Conservation (phyloP, 805 yeast genomes). For the Torulaspora maleeae region DNA sequence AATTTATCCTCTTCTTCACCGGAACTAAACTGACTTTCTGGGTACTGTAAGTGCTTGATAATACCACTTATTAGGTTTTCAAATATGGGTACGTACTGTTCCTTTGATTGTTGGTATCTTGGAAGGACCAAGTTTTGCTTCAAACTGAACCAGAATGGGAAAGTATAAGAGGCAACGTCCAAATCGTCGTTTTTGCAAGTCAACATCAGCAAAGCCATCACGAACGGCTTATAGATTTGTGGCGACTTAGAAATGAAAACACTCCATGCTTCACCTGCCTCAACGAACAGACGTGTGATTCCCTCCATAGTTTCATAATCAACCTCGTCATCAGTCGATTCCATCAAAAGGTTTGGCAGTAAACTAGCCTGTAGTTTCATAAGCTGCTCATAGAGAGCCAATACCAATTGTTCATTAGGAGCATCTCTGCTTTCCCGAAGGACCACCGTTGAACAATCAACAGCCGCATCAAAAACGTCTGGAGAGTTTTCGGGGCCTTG, state of each 20-base stretch:
- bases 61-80: conserved; percentile 32
- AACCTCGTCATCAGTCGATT: conserved; percentile 42
- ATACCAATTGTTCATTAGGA: conserved; percentile 55
- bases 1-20: conserved; percentile 91
- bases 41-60: conserved; percentile 72
- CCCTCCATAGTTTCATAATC: conserved; percentile 56
- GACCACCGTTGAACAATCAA: conserved; percentile 81
- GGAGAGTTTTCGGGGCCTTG: conserved; percentile 36
- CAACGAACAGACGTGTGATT: conserved; percentile 72
- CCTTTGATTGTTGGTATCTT: conserved; percentile 29
- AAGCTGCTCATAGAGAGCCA: conserved; percentile 64
- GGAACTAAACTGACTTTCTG: conserved; percentile 53
- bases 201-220: conserved; percentile 65
- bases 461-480: conserved; percentile 73
- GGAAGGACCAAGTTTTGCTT: conserved; percentile 51
- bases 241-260: conserved; percentile 74
- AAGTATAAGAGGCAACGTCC: conserved; percentile 85
- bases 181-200: conserved; percentile 74
- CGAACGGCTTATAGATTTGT: conserved; percentile 61
- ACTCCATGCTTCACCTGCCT: conserved; percentile 96
- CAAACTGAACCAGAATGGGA: conserved; percentile 84
- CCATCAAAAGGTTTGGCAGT: conserved; percentile 32
- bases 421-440: conserved; percentile 78
- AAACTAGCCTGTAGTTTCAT: conserved; percentile 54
- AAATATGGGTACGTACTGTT: conserved; percentile 23